Conservation (phyloP, 352 stramenopile species). For the Aphanomyces stellatus region DNA sequence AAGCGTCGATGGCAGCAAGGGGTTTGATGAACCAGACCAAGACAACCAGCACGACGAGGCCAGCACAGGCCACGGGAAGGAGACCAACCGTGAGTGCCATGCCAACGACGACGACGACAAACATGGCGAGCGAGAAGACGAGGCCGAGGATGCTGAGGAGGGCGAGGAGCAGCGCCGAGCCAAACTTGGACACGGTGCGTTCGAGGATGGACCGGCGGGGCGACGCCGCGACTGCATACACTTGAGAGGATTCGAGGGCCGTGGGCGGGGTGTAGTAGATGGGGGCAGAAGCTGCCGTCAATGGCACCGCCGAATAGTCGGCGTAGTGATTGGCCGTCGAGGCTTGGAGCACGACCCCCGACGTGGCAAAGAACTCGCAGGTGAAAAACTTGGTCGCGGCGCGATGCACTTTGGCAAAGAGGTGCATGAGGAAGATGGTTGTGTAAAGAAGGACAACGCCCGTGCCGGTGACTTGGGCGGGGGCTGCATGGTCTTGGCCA, state of each 20-base stretch:
- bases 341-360: slow-evolving; percentile 7
- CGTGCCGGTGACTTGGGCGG: too few relatives aligned
- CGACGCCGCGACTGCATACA: too few relatives aligned
- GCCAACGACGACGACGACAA: slow-evolving; percentile 37
- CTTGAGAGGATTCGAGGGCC: too few relatives aligned
- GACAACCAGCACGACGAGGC: slow-evolving; percentile 48
- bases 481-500: too few relatives aligned
- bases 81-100: slow-evolving; percentile 32
- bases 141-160: slow-evolving; percentile 55
- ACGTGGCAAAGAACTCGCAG: slow-evolving; percentile 16
- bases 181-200: too few relatives aligned
- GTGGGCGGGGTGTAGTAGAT: too few relatives aligned
- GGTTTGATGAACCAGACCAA: slow-evolving; percentile 38
- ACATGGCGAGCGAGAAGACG: slow-evolving; percentile 41
- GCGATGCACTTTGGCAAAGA: slow-evolving; percentile 5
- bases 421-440: slow-evolving; percentile 2
- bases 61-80: slow-evolving; percentile 54
- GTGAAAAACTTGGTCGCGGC: slow-evolving; percentile 20
- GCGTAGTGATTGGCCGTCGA: too few relatives aligned
- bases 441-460: slow-evolving; percentile 8
- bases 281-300: too few relatives aligned
- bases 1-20: slow-evolving; percentile 47
- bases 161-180: slow-evolving; percentile 22
- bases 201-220: too few relatives aligned
- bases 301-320: too few relatives aligned